These are phyloP conservation scores for Eruca vesicaria DNA, from an alignment of 441 rosid genomes.

Conservation along the genomic window DNA sequence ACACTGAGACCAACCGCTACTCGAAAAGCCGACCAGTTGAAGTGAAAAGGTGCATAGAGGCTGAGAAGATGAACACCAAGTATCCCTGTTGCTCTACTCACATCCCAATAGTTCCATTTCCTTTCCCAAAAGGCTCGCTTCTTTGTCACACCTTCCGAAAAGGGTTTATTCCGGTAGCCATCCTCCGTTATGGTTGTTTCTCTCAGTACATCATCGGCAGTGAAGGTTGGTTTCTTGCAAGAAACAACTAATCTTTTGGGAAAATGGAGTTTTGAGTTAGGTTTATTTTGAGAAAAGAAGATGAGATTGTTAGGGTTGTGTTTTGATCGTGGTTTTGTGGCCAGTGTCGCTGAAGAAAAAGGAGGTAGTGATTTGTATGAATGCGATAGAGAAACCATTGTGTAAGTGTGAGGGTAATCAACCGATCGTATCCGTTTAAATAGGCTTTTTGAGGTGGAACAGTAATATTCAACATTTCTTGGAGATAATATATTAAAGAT, in stretches of 20 bases:
- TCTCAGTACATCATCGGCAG: not conserved
- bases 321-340: not conserved
- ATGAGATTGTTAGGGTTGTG: not conserved
- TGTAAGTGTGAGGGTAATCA: not conserved
- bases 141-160: conserved; percentile 51
- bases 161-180: not conserved
- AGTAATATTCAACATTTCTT: not conserved
- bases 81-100: not conserved
- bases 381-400: not conserved
- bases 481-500: not conserved
- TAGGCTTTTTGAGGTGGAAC: not conserved
- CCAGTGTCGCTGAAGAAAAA: conserved; percentile 2
- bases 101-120: conserved; percentile 47
- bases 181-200: conserved; percentile 5
- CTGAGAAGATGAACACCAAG: conserved; percentile 46
- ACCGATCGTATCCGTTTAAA: not conserved
- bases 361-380: not conserved
- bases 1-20: not conserved
- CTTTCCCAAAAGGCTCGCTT: conserved; percentile 45
- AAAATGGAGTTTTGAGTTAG: not conserved
- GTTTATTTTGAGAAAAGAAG: not conserved
- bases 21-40: conserved; percentile 10
- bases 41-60: conserved; percentile 60
- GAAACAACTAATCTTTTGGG: not conserved
- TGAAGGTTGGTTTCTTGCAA: not conserved